Percentiles rank a stretch among this genome's conserved stretches.
Conservation (phyloP, 768 basidiomycete species). For the Suillus subalutaceus region DNA sequence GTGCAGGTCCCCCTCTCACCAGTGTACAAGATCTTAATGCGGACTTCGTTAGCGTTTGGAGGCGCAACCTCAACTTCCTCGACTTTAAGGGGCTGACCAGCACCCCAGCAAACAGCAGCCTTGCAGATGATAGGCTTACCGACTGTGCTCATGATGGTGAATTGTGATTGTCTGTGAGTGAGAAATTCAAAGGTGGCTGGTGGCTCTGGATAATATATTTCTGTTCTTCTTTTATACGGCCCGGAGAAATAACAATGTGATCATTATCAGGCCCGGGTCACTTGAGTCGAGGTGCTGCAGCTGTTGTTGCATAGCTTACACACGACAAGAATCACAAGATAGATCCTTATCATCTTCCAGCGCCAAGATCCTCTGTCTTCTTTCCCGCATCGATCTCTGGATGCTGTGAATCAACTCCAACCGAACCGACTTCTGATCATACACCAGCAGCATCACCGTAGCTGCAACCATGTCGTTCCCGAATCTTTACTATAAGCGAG, state of each 20-base stretch:
- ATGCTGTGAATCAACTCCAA: background rate
- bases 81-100: conserved; percentile 80
- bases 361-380: conserved; percentile 5
- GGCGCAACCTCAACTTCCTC: conserved; percentile 96
- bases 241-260: conserved; percentile 14
- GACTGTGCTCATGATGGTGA: conserved; percentile 62
- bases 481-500: conserved; percentile 90
- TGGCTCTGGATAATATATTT: conserved; percentile 1
- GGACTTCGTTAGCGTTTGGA: conserved; percentile 87
- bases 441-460: background rate
- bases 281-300: background rate
- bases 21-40: conserved; percentile 90
- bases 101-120: conserved; percentile 95
- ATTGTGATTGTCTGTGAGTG: conserved; percentile 21
- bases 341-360: background rate
- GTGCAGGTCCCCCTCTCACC: conserved; percentile 44
- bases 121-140: conserved; percentile 86
- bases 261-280: conserved; percentile 7
- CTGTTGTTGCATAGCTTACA: conserved; percentile 4
- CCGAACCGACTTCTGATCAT: background rate
- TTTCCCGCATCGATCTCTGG: conserved; percentile 4
- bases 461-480: conserved; percentile 60
- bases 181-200: conserved; percentile 13
- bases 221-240: background rate
- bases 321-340: background rate